These are phyloP conservation scores for Baorangia bicolor DNA, from an alignment of 768 basidiomycete genomes.

Conservation along the genomic window DNA sequence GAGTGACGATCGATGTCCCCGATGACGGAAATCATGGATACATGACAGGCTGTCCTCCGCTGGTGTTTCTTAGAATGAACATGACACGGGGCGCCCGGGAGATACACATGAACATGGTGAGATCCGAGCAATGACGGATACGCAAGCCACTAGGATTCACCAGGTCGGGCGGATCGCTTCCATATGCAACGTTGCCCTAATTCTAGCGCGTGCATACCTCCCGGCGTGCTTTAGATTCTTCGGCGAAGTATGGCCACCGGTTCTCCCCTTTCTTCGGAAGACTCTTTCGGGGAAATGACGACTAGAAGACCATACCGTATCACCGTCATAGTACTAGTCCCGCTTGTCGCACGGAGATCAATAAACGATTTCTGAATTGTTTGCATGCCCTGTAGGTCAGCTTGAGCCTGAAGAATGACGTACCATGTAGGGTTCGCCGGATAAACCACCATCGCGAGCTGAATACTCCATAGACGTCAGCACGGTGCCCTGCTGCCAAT, in stretches of 20 bases:
- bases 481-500: not conserved
- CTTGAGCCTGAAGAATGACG: slow-evolving; percentile 10
- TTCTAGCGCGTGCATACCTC: not conserved
- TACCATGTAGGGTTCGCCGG: not conserved
- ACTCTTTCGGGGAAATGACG: not conserved
- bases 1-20: not conserved
- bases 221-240: not conserved
- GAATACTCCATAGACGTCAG: slow-evolving; percentile 8
- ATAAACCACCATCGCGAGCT: slow-evolving; percentile 7
- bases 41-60: not conserved
- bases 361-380: not conserved
- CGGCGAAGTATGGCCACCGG: not conserved
- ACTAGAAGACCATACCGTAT: not conserved
- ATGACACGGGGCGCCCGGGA: not conserved
- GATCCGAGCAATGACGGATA: slow-evolving; percentile 1
- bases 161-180: slow-evolving; percentile 11
- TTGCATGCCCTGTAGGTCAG: not conserved
- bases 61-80: slow-evolving; percentile 1
- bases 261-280: not conserved
- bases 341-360: slow-evolving; percentile 1
- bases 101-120: not conserved
- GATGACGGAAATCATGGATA: not conserved
- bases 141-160: slow-evolving; percentile 9
- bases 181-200: slow-evolving; percentile 4
- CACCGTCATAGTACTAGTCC: not conserved